Percentiles rank a stretch among this genome's conserved stretches.
Conservation (phyloP, 345 rosid species). For the Streptanthus diversifolius region DNA sequence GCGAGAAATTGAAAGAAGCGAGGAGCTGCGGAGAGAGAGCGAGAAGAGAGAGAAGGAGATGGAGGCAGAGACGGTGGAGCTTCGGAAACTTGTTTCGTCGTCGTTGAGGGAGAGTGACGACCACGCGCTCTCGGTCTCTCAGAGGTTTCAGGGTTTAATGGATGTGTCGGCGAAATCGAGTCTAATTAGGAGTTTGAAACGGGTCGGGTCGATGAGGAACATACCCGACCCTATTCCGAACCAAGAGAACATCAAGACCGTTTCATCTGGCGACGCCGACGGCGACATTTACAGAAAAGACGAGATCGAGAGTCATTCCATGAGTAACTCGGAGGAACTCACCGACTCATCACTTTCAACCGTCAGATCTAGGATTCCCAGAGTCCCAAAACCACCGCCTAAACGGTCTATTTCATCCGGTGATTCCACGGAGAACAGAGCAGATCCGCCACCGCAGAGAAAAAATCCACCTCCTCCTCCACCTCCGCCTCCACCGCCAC, state of each 20-base stretch:
- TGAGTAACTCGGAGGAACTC: conserved; percentile 70
- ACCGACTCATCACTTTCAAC: conserved; percentile 47
- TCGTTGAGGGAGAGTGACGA: conserved; percentile 42
- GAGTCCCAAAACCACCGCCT: conserved; percentile 94
- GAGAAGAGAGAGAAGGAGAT: conserved; percentile 47
- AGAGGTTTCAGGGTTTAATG: conserved; percentile 64
- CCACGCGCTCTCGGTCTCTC: conserved; percentile 51
- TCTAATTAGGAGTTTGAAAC: conserved; percentile 48
- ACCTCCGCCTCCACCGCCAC: conserved; percentile 9
- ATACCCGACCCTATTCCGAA: conserved; percentile 23
- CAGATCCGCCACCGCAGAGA: conserved; percentile 22
- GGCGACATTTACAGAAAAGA: conserved; percentile 38
- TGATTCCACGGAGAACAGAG: conserved; percentile 31
- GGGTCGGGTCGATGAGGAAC: conserved; percentile 32
- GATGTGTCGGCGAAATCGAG: conserved; percentile 54
- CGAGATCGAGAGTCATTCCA: conserved; percentile 51
- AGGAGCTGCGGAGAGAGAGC: conserved; percentile 22
- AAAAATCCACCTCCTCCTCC: conserved; percentile 39
- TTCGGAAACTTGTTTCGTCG: conserved; percentile 43
- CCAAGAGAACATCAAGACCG: not conserved
- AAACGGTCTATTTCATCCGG: conserved; percentile 38
- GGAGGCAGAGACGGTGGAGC: conserved; percentile 50
- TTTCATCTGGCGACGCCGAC: conserved; percentile 5
- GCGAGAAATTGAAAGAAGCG: conserved; percentile 28
- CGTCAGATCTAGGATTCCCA: conserved; percentile 67